Conservation (phyloP, 192 early-diverging fungal species). For the Mortierella hygrophila region DNA sequence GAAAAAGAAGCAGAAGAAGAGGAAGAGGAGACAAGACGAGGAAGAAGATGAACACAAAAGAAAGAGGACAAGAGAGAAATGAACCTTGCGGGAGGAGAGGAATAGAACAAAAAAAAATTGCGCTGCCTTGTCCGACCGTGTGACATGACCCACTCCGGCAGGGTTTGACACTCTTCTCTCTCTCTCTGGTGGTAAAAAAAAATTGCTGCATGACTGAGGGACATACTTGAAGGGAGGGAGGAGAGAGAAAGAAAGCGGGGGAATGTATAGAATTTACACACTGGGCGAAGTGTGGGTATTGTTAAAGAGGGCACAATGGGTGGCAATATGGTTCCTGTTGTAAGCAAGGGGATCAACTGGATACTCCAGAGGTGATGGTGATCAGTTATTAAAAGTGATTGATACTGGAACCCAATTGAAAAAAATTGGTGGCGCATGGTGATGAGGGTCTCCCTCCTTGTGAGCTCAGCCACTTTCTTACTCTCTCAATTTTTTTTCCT, state of each 20-base stretch:
- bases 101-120: neutral
- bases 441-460: neutral
- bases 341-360: too few relatives aligned
- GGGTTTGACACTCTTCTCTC: neutral
- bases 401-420: neutral
- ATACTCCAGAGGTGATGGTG: too few relatives aligned
- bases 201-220: neutral
- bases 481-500: neutral
- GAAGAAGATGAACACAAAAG: neutral
- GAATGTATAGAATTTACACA: neutral
- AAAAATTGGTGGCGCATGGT: conserved; percentile 7
- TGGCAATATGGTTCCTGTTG: too few relatives aligned
- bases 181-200: too few relatives aligned
- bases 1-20: neutral
- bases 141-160: neutral
- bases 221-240: neutral
- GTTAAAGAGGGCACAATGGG: too few relatives aligned
- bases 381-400: neutral
- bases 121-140: neutral
- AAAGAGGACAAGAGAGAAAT: neutral
- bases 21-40: neutral
- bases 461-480: neutral
- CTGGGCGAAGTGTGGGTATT: too few relatives aligned
- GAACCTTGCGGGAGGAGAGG: neutral
- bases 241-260: neutral